A percentile compares a stretch with the other conserved stretches of the same genome.
phyloP scores from a whole-genome alignment of 768 basidiomycete species.

The Sutorius australiensis region DNA sequence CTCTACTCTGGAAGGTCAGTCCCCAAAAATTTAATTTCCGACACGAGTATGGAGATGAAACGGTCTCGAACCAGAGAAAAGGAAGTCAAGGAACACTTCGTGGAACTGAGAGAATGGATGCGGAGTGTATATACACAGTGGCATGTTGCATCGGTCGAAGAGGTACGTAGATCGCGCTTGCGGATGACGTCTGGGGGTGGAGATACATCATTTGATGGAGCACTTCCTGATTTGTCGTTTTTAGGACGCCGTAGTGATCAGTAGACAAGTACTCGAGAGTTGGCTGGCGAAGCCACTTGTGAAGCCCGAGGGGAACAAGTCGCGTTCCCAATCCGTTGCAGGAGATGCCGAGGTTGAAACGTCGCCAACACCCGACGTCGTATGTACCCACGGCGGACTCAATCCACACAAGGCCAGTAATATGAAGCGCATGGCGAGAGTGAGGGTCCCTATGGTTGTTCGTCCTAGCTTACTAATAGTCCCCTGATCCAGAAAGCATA shows the following conservation, averaged over 20 bases:
- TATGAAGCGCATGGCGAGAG: slow-evolving; percentile 68
- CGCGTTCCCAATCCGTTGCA: slow-evolving; percentile 14
- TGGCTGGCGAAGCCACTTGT: slow-evolving; percentile 50
- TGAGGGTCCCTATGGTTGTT: too few species aligned
- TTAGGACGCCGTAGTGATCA: slow-evolving; percentile 57
- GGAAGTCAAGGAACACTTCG: slow-evolving; percentile 42
- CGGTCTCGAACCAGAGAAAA: slow-evolving; percentile 38
- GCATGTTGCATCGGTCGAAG: slow-evolving; percentile 44
- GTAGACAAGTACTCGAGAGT: slow-evolving; percentile 53
- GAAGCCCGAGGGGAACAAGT: slow-evolving; percentile 21
- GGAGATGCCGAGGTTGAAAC: slow-evolving; percentile 21
- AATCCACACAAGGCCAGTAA: slow-evolving; percentile 55
- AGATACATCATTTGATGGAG: slow-evolving; percentile 4
- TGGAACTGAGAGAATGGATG: slow-evolving; percentile 49
- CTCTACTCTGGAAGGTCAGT: slow-evolving; percentile 46
- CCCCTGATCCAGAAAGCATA: slow-evolving; percentile 20
- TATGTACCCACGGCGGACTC: slow-evolving; percentile 60
- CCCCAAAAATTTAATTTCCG: slow-evolving; percentile 13
- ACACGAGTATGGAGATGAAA: slow-evolving; percentile 15
- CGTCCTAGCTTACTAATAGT: not conserved
- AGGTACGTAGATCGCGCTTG: slow-evolving; percentile 38
- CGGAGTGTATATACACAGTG: slow-evolving; percentile 61
- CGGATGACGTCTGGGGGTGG: slow-evolving; percentile 4
- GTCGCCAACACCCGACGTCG: slow-evolving; percentile 41
- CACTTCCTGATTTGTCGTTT: slow-evolving; percentile 14